Conservation (phyloP, 129 eudicot species). For the Helianthus annuus region HanXRQr2.0-SUNRISE NC_035437.2:161190030-161190529, state of each 20-base stretch:
- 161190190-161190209: not conserved
- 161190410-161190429: slow-evolving; percentile 19
- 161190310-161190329: not conserved
- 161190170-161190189: not conserved
- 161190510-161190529: slow-evolving; percentile 33
- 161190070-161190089: slow-evolving; percentile 18
- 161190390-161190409: slow-evolving; percentile 15
- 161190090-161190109: slow-evolving; percentile 19
- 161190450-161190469: slow-evolving; percentile 24
- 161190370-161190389: slow-evolving; percentile 7
- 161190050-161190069: slow-evolving; percentile 29
- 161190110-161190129: slow-evolving; percentile 2
- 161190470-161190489: slow-evolving; percentile 24
- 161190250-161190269: not conserved
- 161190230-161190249: not conserved
- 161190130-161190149: not conserved
- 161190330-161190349: not conserved
- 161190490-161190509: slow-evolving; percentile 27
- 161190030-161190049: slow-evolving; percentile 19
- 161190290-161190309: not conserved
- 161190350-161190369: not conserved
- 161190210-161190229: not conserved
- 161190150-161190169: slow-evolving; percentile 1
- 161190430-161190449: slow-evolving; percentile 35
- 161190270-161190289: too few species aligned